These are phyloP conservation scores for Flammula alnicola DNA, from an alignment of 1,284 basidiomycete species.

Conservation along the genomic window DNA sequence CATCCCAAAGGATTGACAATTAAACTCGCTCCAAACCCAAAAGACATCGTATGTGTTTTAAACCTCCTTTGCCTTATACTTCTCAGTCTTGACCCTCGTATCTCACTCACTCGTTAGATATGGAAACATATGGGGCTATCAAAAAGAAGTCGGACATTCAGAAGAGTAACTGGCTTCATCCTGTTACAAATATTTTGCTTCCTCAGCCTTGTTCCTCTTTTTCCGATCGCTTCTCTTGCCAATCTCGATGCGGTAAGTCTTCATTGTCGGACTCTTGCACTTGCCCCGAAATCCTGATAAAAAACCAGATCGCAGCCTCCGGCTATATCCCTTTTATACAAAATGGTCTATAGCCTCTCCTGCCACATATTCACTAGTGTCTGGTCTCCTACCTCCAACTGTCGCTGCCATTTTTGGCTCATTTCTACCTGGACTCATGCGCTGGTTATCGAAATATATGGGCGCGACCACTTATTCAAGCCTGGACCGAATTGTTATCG, in stretches of 20 bases:
- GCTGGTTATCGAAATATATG: slow-evolving; percentile 28
- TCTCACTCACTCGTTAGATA: slow-evolving; percentile 15
- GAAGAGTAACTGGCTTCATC: slow-evolving; percentile 23
- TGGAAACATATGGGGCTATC: slow-evolving; percentile 27
- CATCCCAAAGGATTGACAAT: slow-evolving; percentile 28
- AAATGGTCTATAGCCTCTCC: slow-evolving; percentile 24
- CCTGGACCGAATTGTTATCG: slow-evolving; percentile 26
- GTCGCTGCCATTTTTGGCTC: slow-evolving; percentile 22
- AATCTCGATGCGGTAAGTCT: slow-evolving; percentile 26
- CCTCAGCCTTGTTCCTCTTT: slow-evolving; percentile 24
- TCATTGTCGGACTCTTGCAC: neutral
- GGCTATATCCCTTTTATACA: slow-evolving; percentile 27
- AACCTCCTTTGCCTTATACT: neutral
- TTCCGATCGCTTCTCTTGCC: slow-evolving; percentile 28
- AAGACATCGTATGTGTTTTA: slow-evolving; percentile 24
- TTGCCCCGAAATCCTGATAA: neutral
- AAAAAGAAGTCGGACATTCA: slow-evolving; percentile 15
- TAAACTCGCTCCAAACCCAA: slow-evolving; percentile 27
- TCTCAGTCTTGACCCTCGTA: neutral
- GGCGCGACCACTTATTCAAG: slow-evolving; percentile 22
- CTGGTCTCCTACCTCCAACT: slow-evolving; percentile 26
- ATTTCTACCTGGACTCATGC: slow-evolving; percentile 27
- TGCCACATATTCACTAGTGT: slow-evolving; percentile 24
- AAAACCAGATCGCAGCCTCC: slow-evolving; percentile 23
- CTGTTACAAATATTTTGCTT: slow-evolving; percentile 22